phyloP scores from a whole-genome alignment of 176 grass and related monocot genomes.

The Urochloa ruziziensis region DNA sequence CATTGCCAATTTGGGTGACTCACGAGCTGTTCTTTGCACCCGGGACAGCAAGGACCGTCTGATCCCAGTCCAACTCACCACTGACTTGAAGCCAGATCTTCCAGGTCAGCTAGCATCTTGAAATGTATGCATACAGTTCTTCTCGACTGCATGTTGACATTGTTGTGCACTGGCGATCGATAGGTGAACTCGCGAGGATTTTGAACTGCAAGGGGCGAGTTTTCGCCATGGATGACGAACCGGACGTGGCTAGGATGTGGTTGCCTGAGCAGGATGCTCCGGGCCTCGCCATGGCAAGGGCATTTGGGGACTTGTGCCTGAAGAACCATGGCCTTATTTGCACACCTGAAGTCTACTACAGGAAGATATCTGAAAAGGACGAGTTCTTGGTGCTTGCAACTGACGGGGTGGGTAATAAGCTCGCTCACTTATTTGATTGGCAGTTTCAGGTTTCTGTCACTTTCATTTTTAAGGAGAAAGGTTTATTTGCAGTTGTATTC shows the following conservation, averaged over 20 bases:
- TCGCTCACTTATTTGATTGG: neutral
- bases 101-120: slow-evolving; percentile 43
- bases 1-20: slow-evolving; percentile 83
- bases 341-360: slow-evolving; percentile 67
- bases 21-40: slow-evolving; percentile 64
- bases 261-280: slow-evolving; percentile 72
- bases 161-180: neutral
- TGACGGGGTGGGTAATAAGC: slow-evolving; percentile 65
- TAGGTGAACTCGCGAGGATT: slow-evolving; percentile 81
- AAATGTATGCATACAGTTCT: neutral
- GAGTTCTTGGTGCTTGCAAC: slow-evolving; percentile 91
- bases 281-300: slow-evolving; percentile 92
- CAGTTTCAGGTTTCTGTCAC: neutral
- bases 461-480: neutral
- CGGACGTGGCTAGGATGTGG: slow-evolving; percentile 78
- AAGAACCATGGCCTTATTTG: slow-evolving; percentile 84
- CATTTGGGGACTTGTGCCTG: slow-evolving; percentile 85
- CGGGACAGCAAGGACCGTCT: slow-evolving; percentile 44
- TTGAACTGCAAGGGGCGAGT: slow-evolving; percentile 63
- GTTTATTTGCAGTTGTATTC: neutral
- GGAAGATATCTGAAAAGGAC: slow-evolving; percentile 66
- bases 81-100: slow-evolving; percentile 79
- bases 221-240: slow-evolving; percentile 76
- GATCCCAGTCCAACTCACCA: slow-evolving; percentile 66
- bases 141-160: neutral